Conservation (phyloP, 495 filamentous ascomycete species). For the Trichoderma gamsii region DNA sequence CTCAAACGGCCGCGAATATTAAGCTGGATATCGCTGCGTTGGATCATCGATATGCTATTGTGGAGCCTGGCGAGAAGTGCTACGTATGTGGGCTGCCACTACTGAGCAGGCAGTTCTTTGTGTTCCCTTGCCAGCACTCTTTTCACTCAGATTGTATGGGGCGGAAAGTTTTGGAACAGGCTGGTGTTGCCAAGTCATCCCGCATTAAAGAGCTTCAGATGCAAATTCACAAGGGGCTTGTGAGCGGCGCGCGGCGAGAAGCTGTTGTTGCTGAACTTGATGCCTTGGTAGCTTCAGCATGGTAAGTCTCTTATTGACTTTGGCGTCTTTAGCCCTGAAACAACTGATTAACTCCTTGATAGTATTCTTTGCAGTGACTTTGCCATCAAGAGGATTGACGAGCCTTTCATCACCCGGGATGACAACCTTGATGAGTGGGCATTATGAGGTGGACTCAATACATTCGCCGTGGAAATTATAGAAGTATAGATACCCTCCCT, state of each 20-base stretch:
- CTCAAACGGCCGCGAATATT: constrained; percentile 81
- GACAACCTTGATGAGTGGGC: constrained; percentile 81
- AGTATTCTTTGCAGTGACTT: constrained; percentile 89
- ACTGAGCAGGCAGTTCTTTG: constrained; percentile 87
- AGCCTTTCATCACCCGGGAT: constrained; percentile 69
- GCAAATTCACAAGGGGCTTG: constrained; percentile 65
- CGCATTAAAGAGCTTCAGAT: constrained; percentile 80
- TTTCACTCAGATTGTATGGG: constrained; percentile 94
- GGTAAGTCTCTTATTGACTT: constrained; percentile 28
- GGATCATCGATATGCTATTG: constrained; percentile 87
- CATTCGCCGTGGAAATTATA: neutral
- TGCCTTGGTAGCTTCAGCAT: constrained; percentile 62
- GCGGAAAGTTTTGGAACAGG: constrained; percentile 69
- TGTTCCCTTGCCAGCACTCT: constrained; percentile 96
- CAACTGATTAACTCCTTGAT: neutral
- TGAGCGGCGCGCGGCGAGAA: constrained; percentile 62
- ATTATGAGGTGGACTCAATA: constrained; percentile 41
- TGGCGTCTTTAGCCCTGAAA: neutral
- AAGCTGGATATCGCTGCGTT: constrained; percentile 76
- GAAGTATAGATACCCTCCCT: constrained; percentile 5
- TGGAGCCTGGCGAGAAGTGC: constrained; percentile 92
- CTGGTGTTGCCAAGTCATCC: constrained; percentile 64
- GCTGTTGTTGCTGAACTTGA: constrained; percentile 84
- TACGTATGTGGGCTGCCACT: constrained; percentile 81
- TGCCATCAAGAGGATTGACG: constrained; percentile 86